Evolutionary conservation across 768 basidiomycete genomes (phyloP).

Genomic region (Hysterangium stoloniferum): DNA sequence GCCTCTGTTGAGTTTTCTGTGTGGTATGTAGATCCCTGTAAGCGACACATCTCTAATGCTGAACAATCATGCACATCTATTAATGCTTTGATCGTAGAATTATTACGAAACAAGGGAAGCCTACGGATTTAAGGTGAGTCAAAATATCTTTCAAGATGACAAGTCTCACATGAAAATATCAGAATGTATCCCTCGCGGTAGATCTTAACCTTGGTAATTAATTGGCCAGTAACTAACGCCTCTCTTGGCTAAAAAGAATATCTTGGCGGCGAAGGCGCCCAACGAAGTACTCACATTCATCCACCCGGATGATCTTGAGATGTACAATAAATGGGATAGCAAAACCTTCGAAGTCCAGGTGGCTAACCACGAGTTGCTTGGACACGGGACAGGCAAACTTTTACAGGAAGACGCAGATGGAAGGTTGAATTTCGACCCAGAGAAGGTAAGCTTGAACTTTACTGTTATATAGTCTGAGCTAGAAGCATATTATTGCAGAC

Average conservation of each 20-base stretch:
- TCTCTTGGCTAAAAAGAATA: slow-evolving; percentile 51
- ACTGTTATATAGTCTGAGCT: not conserved
- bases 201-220: slow-evolving; percentile 21
- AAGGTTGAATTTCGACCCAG: slow-evolving; percentile 72
- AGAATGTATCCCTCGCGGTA: slow-evolving; percentile 75
- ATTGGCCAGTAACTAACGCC: not conserved
- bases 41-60: slow-evolving; percentile 16
- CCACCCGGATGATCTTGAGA: slow-evolving; percentile 63
- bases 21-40: slow-evolving; percentile 54
- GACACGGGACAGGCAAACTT: slow-evolving; percentile 79
- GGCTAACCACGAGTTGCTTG: slow-evolving; percentile 83
- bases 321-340: slow-evolving; percentile 74
- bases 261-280: slow-evolving; percentile 81
- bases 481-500: slow-evolving; percentile 34
- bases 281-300: slow-evolving; percentile 78
- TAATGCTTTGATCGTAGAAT: slow-evolving; percentile 35
- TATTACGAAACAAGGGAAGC: slow-evolving; percentile 80
- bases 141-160: not conserved
- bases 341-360: slow-evolving; percentile 82
- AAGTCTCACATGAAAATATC: not conserved
- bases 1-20: slow-evolving; percentile 4
- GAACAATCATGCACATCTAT: not conserved
- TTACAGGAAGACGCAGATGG: slow-evolving; percentile 74
- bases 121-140: slow-evolving; percentile 58
- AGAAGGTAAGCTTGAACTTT: slow-evolving; percentile 34